Evolutionary conservation across 1,284 basidiomycete genomes (phyloP).

Genomic region (Cerrena zonata): DNA sequence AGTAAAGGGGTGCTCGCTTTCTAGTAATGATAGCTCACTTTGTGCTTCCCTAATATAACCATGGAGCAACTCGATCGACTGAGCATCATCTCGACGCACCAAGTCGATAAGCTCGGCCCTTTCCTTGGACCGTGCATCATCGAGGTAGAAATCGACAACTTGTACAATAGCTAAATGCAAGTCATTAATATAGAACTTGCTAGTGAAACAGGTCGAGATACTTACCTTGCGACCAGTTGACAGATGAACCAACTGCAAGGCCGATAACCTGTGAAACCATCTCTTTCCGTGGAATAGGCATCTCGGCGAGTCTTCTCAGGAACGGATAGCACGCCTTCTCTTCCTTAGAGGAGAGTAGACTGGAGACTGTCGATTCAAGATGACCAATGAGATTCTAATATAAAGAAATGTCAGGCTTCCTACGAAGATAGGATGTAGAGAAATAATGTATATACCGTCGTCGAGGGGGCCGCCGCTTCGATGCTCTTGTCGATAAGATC

Average conservation of each 20-base stretch:
- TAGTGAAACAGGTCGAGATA: conserved; percentile 37
- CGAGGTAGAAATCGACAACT: conserved; percentile 61
- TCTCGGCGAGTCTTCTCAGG: conserved; percentile 36
- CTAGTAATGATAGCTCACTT: conserved; percentile 29
- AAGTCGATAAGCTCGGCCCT: conserved; percentile 41
- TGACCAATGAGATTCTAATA: too few relatives aligned
- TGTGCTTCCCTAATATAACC: conserved; percentile 53
- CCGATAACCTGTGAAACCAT: conserved; percentile 43
- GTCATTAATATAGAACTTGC: conserved; percentile 37
- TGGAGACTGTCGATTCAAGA: too few relatives aligned
- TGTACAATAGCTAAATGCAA: conserved; percentile 37
- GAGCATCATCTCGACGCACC: conserved; percentile 28
- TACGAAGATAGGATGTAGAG: too few relatives aligned
- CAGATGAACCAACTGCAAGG: conserved; percentile 41
- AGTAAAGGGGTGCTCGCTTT: neutral
- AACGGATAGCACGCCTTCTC: conserved; percentile 38
- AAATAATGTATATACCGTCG: too few relatives aligned
- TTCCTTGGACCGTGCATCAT: conserved; percentile 33
- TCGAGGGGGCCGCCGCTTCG: conserved; percentile 17
- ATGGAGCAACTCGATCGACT: conserved; percentile 34
- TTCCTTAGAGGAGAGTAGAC: conserved; percentile 22
- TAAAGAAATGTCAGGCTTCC: too few relatives aligned
- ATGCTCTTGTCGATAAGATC: conserved; percentile 39
- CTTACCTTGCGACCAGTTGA: conserved; percentile 37
- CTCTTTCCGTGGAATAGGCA: conserved; percentile 37